A percentile compares a stretch with the other conserved stretches of the same genome.
Evolutionary conservation across 1,139 yeast genomes (phyloP).

Genomic region (Debaryomyces udenii): DNA sequence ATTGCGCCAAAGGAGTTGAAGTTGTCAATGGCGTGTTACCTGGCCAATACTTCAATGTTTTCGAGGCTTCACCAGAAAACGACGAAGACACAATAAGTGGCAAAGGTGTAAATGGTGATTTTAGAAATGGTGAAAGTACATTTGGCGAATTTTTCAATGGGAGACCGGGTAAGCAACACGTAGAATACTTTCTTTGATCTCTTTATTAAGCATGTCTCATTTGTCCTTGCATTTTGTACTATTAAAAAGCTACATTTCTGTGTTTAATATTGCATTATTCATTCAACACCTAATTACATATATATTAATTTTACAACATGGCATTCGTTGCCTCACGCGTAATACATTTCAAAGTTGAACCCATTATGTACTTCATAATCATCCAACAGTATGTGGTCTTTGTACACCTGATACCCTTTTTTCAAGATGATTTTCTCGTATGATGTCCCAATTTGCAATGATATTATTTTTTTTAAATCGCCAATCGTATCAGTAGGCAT

Average conservation of each 20-base stretch:
- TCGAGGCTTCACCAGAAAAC: conserved; percentile 95
- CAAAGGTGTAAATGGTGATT: conserved; percentile 41
- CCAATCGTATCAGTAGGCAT: conserved; percentile 86
- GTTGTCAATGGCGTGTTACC: conserved; percentile 30
- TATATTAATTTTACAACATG: too few species aligned
- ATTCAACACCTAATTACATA: too few species aligned
- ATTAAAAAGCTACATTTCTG: conserved; percentile 1
- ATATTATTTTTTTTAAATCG: conserved; percentile 83
- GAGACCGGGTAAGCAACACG: conserved; percentile 43
- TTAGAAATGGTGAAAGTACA: conserved; percentile 22
- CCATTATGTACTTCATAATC: conserved; percentile 96
- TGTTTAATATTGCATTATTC: too few species aligned
- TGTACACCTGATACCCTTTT: conserved; percentile 78
- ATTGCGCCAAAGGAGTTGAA: conserved; percentile 15
- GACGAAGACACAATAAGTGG: conserved; percentile 49
- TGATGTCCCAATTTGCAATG: conserved; percentile 80
- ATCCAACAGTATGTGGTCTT: conserved; percentile 86
- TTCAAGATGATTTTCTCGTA: conserved; percentile 66
- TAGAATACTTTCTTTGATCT: conserved; percentile 68
- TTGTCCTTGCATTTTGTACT: conserved; percentile 1
- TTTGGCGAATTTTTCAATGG: conserved; percentile 30
- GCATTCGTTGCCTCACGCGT: conserved; percentile 24
- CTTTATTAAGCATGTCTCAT: neutral
- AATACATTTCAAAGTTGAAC: conserved; percentile 81
- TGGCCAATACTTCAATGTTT: conserved; percentile 79